Percentiles rank a stretch among this genome's conserved stretches.
Conservation (phyloP, 1,284 basidiomycete species). For the Ceratorhiza oryzae-sativae region DNA sequence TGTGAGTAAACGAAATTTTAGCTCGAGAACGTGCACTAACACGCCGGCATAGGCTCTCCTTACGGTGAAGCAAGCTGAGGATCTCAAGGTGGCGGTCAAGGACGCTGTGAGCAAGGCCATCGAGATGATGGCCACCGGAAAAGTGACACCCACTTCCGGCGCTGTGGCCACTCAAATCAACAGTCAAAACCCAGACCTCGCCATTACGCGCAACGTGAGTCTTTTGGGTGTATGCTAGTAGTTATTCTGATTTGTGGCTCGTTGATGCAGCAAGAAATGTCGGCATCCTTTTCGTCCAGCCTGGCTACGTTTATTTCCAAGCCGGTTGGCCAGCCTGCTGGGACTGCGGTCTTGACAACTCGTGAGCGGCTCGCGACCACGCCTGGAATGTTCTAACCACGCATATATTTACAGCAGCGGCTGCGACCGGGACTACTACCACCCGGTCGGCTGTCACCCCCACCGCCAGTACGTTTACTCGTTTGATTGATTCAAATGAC, state of each 20-base stretch:
- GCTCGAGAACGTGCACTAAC: neutral
- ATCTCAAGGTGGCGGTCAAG: conserved; percentile 30
- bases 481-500: neutral
- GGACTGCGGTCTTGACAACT: conserved; percentile 1
- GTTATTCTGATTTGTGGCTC: neutral
- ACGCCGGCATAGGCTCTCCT: neutral
- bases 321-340: conserved; percentile 29
- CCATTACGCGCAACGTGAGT: conserved; percentile 31
- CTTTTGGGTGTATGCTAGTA: neutral
- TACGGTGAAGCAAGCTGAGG: conserved; percentile 6
- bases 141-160: conserved; percentile 21
- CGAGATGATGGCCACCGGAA: conserved; percentile 36
- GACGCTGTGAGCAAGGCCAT: conserved; percentile 34
- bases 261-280: conserved; percentile 14
- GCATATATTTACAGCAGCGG: conserved; percentile 6
- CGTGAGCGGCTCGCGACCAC: neutral
- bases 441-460: conserved; percentile 12
- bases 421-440: conserved; percentile 1
- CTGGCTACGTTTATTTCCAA: conserved; percentile 22
- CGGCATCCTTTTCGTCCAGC: conserved; percentile 20
- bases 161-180: conserved; percentile 35
- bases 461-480: conserved; percentile 14
- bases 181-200: conserved; percentile 14
- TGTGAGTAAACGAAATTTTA: neutral
- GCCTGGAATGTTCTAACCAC: neutral